Percentiles rank a stretch among this genome's conserved stretches.
Conservation (phyloP, 495 filamentous ascomycete genomes). For the Lindgomyces ingoldianus region DNA sequence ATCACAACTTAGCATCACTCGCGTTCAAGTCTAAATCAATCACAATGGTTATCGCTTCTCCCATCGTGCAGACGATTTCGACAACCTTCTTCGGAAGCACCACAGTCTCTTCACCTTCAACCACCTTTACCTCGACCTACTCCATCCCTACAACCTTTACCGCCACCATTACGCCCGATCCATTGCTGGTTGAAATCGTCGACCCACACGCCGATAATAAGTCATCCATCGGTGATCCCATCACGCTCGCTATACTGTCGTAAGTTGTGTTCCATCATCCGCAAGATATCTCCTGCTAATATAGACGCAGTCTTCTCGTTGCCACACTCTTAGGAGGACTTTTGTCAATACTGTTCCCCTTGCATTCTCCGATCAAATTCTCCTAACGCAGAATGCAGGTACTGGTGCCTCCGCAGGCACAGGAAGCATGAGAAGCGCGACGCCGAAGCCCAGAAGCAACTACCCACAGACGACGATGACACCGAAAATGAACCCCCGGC, state of each 20-base stretch:
- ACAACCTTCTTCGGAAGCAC: background rate
- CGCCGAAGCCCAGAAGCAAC: no score
- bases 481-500: no score
- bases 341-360: background rate
- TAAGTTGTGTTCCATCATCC: background rate
- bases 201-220: background rate
- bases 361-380: background rate
- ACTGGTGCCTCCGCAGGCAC: background rate
- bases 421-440: background rate
- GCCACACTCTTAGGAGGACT: background rate
- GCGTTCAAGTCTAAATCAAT: no score
- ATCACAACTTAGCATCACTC: background rate
- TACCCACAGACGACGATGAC: no score
- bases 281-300: background rate
- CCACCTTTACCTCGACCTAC: background rate
- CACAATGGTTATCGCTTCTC: background rate
- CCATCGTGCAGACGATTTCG: background rate
- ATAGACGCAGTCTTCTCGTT: background rate
- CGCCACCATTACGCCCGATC: background rate
- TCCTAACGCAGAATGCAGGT: background rate
- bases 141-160: background rate
- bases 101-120: background rate
- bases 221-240: background rate
- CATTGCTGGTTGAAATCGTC: background rate
- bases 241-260: background rate